Percentiles rank a stretch among this genome's conserved stretches.
Evolutionary conservation across 768 basidiomycete genomes (phyloP).

Genomic region (Clavaria fumosa): DNA sequence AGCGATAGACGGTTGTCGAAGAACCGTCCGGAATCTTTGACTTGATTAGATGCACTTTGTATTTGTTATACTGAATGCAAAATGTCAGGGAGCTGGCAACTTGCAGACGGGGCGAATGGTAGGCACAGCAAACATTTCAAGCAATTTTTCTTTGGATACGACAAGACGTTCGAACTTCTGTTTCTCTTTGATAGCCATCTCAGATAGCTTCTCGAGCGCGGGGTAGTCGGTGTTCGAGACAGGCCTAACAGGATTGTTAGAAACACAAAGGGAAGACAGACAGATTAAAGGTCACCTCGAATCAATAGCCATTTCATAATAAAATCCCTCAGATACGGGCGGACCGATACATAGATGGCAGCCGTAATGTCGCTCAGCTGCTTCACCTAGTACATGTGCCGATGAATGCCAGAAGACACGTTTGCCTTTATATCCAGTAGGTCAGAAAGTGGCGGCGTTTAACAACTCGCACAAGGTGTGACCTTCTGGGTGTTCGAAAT

Average conservation of each 20-base stretch:
- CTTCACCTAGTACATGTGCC: constrained; percentile 94
- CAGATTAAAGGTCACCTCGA: constrained; percentile 39
- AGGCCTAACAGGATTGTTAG: constrained; percentile 29
- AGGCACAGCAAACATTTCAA: constrained; percentile 90
- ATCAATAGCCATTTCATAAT: constrained; percentile 94
- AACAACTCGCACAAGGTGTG: constrained; percentile 5
- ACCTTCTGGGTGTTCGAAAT: constrained; percentile 91
- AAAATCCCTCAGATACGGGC: constrained; percentile 96
- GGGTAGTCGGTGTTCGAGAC: constrained; percentile 78
- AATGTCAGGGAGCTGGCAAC: constrained; percentile 1
- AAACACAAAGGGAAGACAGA: too few relatives aligned
- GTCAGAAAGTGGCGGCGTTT: neutral
- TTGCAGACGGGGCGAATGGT: neutral
- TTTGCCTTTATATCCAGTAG: constrained; percentile 41
- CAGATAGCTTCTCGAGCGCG: constrained; percentile 74
- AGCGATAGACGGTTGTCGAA: constrained; percentile 94
- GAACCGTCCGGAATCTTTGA: constrained; percentile 92
- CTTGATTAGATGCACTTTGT: constrained; percentile 92
- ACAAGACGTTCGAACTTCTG: constrained; percentile 93
- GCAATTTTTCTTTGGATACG: constrained; percentile 83
- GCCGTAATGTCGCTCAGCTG: constrained; percentile 90
- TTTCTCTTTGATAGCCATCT: constrained; percentile 85
- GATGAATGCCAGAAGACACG: constrained; percentile 99
- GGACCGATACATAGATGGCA: constrained; percentile 96
- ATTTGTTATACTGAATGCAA: constrained; percentile 80